Evolutionary conservation across 2,329 filamentous ascomycete species (phyloP).

Genomic region (Elsinoe arachidis): DNA sequence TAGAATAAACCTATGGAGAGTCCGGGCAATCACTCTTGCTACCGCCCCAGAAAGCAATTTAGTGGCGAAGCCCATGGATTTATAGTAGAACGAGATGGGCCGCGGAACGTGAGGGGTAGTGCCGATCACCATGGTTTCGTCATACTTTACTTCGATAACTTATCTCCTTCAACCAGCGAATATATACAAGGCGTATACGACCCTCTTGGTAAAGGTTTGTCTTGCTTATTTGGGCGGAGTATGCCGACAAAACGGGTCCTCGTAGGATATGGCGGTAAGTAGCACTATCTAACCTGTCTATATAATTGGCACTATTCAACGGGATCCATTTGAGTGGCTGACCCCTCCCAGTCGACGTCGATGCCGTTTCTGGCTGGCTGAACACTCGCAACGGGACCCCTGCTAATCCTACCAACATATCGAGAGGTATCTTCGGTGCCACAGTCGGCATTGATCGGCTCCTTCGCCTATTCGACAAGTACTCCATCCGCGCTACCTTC

Average conservation of each 20-base stretch:
- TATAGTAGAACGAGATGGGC: neutral
- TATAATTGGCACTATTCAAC: neutral
- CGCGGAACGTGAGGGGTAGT: neutral
- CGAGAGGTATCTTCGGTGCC: slow-evolving; percentile 33
- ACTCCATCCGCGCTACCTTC: slow-evolving; percentile 36
- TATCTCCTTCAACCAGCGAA: too few relatives aligned
- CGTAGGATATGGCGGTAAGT: slow-evolving; percentile 30
- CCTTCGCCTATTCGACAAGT: slow-evolving; percentile 33
- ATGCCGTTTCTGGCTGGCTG: slow-evolving; percentile 32
- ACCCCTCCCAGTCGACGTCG: slow-evolving; percentile 28
- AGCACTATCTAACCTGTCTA: neutral
- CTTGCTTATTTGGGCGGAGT: neutral
- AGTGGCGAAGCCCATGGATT: too few relatives aligned
- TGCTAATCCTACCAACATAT: slow-evolving; percentile 33
- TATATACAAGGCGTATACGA: too few relatives aligned
- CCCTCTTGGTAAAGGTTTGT: neutral
- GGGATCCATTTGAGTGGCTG: neutral
- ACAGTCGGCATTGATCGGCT: slow-evolving; percentile 34
- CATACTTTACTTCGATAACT: neutral
- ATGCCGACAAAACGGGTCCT: slow-evolving; percentile 30
- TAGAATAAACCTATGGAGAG: too few relatives aligned
- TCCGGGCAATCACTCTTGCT: too few relatives aligned
- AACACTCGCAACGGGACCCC: slow-evolving; percentile 32
- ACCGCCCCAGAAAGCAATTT: too few relatives aligned
- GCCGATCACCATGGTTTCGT: neutral